Evolutionary conservation across 108 stramenopile species (phyloP).

Genomic region (Pinguiococcus pyrenoidosus): DNA sequence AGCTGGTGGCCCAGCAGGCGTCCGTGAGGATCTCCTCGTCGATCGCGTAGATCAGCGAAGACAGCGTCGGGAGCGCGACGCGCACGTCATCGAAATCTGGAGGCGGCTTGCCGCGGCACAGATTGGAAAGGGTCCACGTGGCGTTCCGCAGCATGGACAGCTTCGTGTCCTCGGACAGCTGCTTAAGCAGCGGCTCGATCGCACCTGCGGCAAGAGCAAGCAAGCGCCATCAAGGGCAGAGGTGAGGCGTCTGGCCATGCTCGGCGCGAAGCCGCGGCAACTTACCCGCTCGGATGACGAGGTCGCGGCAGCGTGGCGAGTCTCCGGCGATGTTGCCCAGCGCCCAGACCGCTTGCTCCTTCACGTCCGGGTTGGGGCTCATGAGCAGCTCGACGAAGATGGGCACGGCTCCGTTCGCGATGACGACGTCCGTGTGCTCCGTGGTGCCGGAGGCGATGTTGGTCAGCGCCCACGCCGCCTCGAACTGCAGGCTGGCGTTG

Average conservation of each 20-base stretch:
- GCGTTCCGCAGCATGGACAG: constrained; percentile 93
- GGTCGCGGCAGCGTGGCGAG: constrained; percentile 82
- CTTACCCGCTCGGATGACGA: constrained; percentile 76
- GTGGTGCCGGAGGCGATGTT: constrained; percentile 94
- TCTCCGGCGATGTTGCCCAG: constrained; percentile 98
- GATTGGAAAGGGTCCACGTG: constrained; percentile 96
- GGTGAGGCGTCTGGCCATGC: too few species aligned
- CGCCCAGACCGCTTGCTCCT: constrained; percentile 98
- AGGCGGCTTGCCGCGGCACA: constrained; percentile 96
- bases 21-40: constrained; percentile 97
- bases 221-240: too few species aligned
- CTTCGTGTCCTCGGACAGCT: constrained; percentile 57
- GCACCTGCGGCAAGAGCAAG: constrained; percentile 33
- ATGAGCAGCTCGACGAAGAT: constrained; percentile 78
- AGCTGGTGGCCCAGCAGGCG: constrained; percentile 95
- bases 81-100: constrained; percentile 85
- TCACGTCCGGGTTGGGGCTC: constrained; percentile 87
- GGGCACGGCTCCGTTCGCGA: constrained; percentile 92
- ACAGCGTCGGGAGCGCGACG: constrained; percentile 71
- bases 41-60: constrained; percentile 76
- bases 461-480: constrained; percentile 98
- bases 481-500: constrained; percentile 90
- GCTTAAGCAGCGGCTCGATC: constrained; percentile 81
- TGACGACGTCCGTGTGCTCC: constrained; percentile 94
- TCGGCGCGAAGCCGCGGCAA: too few species aligned